Conservation (phyloP, 2,329 filamentous ascomycete genomes). For the Verticillium tricorpus region DNA sequence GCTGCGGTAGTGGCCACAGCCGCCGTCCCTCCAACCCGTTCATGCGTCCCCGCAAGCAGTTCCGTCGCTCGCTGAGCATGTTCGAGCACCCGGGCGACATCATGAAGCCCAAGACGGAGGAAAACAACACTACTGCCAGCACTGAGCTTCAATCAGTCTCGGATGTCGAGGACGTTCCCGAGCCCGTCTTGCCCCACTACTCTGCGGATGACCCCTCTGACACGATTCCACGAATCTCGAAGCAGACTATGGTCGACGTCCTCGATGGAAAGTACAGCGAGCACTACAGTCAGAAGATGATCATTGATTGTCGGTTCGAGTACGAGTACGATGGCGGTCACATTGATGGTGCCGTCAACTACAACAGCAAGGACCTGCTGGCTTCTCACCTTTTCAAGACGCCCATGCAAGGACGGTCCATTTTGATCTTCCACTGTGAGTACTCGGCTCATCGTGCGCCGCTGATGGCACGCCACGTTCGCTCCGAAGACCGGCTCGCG, state of each 20-base stretch:
- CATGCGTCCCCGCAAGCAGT: slow-evolving; percentile 77
- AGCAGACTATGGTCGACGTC: slow-evolving; percentile 77
- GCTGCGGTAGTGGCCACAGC: slow-evolving; percentile 65
- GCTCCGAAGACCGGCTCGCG: slow-evolving; percentile 77
- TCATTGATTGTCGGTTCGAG: slow-evolving; percentile 97
- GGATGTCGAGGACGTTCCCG: slow-evolving; percentile 74
- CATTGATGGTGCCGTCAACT: slow-evolving; percentile 89
- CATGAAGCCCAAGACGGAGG: slow-evolving; percentile 68
- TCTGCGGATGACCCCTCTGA: slow-evolving; percentile 75
- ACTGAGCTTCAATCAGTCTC: slow-evolving; percentile 64
- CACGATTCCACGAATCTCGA: slow-evolving; percentile 80
- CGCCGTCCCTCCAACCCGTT: slow-evolving; percentile 70
- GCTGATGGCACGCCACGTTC: slow-evolving; percentile 91
- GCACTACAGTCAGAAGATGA: slow-evolving; percentile 72
- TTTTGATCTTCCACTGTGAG: slow-evolving; percentile 95
- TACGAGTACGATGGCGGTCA: slow-evolving; percentile 98
- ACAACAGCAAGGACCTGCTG: slow-evolving; percentile 91
- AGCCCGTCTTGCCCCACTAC: slow-evolving; percentile 78
- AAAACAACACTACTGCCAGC: slow-evolving; percentile 43
- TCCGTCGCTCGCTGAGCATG: slow-evolving; percentile 93
- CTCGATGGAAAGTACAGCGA: slow-evolving; percentile 79
- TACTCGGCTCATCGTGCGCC: slow-evolving; percentile 96
- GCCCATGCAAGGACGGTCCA: slow-evolving; percentile 63
- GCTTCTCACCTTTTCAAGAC: slow-evolving; percentile 72
- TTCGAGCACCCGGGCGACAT: slow-evolving; percentile 89